Evolutionary conservation across 371 early-diverging fungal genomes (phyloP).

Genomic region (Apophysomyces ossiformis): DNA sequence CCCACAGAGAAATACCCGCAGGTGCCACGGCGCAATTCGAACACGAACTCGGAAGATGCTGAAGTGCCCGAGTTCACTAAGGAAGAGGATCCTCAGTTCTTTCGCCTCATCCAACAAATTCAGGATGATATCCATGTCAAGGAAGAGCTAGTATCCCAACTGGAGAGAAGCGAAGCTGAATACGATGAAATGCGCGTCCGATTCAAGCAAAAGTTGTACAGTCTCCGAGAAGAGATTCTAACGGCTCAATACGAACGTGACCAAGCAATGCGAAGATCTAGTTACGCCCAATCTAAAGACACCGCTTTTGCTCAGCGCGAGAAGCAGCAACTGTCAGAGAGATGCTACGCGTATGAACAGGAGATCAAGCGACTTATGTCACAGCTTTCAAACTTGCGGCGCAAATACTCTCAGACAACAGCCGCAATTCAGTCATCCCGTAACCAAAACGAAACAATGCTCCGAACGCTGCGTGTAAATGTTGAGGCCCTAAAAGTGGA

Average conservation of each 20-base stretch:
- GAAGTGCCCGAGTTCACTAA: conserved; percentile 22
- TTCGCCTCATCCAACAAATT: conserved; percentile 55
- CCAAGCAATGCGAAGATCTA: conserved; percentile 44
- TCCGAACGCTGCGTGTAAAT: conserved; percentile 48
- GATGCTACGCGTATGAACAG: conserved; percentile 59
- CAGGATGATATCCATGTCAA: conserved; percentile 68
- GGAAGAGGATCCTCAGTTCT: conserved; percentile 28
- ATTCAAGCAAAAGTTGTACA: conserved; percentile 66
- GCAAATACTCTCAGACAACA: conserved; percentile 56
- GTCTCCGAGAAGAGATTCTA: conserved; percentile 60
- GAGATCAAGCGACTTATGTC: conserved; percentile 67
- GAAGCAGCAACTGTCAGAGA: conserved; percentile 23
- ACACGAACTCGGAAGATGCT: conserved; percentile 14
- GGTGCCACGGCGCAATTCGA: conserved; percentile 16
- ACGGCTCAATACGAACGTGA: conserved; percentile 63
- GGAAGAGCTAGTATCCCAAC: conserved; percentile 51
- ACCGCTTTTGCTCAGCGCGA: conserved; percentile 17
- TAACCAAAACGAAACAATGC: conserved; percentile 48
- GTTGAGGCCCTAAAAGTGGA: conserved; percentile 69
- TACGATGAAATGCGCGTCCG: conserved; percentile 55
- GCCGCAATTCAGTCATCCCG: conserved; percentile 51
- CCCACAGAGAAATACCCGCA: conserved; percentile 18
- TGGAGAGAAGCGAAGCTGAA: conserved; percentile 57
- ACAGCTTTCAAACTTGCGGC: conserved; percentile 62
- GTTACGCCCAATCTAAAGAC: conserved; percentile 11